Percentiles rank a stretch among this genome's conserved stretches.
Evolutionary conservation across 2,329 filamentous ascomycete genomes (phyloP).

Genomic region (Curvularia sp.): DNA sequence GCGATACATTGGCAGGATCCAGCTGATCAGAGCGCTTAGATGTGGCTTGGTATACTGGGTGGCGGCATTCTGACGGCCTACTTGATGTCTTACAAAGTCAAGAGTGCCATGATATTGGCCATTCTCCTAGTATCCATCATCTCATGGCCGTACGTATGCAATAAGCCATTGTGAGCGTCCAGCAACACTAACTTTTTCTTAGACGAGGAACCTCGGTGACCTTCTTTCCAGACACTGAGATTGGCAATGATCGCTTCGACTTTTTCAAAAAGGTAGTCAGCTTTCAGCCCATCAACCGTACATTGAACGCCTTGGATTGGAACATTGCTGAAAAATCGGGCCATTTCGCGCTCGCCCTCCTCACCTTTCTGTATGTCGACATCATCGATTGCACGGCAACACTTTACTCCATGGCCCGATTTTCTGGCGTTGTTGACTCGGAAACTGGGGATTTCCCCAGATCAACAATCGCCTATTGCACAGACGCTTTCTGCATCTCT

Average conservation of each 20-base stretch:
- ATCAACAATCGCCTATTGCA: conserved; percentile 82
- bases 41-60: conserved; percentile 90
- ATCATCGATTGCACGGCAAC: conserved; percentile 89
- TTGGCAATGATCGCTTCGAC: conserved; percentile 74
- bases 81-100: conserved; percentile 84
- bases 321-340: conserved; percentile 69
- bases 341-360: conserved; percentile 81
- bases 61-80: conserved; percentile 81
- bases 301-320: conserved; percentile 77
- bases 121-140: conserved; percentile 85
- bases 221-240: conserved; percentile 74
- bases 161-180: not conserved
- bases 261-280: conserved; percentile 87
- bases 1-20: conserved; percentile 1
- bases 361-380: conserved; percentile 92
- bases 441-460: conserved; percentile 86
- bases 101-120: conserved; percentile 83
- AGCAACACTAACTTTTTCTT: conserved; percentile 25
- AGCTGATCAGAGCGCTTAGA: conserved; percentile 42
- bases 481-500: conserved; percentile 81
- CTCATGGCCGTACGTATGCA: conserved; percentile 71
- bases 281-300: conserved; percentile 77
- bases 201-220: conserved; percentile 73
- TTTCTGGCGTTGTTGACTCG: conserved; percentile 80
- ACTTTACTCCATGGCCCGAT: conserved; percentile 87